phyloP scores from a whole-genome alignment of 1,284 basidiomycete species.

The Erythrobasidium hasegawianum region DNA sequence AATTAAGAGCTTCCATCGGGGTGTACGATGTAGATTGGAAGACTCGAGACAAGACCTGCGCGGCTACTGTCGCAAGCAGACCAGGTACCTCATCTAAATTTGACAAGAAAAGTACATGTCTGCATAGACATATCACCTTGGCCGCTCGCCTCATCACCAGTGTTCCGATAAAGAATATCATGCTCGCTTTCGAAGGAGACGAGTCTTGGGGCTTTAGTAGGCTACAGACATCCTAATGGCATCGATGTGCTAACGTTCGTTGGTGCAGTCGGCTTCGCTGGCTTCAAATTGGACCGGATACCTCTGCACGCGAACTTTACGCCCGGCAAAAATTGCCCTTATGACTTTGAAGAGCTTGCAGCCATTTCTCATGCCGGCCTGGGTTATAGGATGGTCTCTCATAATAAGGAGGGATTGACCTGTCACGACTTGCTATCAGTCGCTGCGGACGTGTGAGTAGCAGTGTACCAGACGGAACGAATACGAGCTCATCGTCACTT shows the following conservation, averaged over 20 bases:
- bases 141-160: slow-evolving; percentile 15
- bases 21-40: not conserved
- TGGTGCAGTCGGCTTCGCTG: not conserved
- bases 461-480: not conserved
- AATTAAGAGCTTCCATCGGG: not conserved
- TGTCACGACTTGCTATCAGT: slow-evolving; percentile 18
- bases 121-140: slow-evolving; percentile 14
- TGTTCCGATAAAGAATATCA: slow-evolving; percentile 8
- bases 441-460: slow-evolving; percentile 2
- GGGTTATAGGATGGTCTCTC: slow-evolving; percentile 4
- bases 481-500: no score
- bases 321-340: not conserved
- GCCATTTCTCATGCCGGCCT: not conserved
- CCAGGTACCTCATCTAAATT: not conserved
- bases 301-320: not conserved
- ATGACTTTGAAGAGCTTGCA: not conserved
- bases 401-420: slow-evolving; percentile 18
- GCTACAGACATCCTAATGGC: no score
- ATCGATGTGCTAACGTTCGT: no score
- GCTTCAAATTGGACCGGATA: not conserved
- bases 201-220: slow-evolving; percentile 16
- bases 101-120: not conserved
- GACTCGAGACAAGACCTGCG: not conserved
- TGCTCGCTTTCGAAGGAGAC: slow-evolving; percentile 22
- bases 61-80: not conserved